Percentiles rank a stretch among this genome's conserved stretches.
Evolutionary conservation across 371 early-diverging fungal species (phyloP).

Genomic region (Modicella reniformis): DNA sequence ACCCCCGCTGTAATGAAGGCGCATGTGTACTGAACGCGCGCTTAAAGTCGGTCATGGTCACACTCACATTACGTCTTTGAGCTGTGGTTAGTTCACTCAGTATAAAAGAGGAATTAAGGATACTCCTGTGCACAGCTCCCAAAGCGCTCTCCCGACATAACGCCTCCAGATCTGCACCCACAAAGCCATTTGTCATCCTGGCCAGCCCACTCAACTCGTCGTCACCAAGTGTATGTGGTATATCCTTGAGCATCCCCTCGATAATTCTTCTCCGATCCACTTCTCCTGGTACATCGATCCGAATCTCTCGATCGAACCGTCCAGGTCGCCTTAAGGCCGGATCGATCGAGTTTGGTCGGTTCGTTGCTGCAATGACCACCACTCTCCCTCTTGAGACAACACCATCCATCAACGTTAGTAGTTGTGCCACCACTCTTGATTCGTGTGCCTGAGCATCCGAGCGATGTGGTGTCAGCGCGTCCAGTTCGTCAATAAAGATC

Average conservation of each 20-base stretch:
- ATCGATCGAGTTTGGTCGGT: constrained; percentile 97
- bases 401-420: constrained; percentile 98
- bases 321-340: constrained; percentile 98
- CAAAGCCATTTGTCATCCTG: constrained; percentile 92
- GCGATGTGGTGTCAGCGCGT: constrained; percentile 92
- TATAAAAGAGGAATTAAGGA: constrained; percentile 25
- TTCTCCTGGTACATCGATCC: constrained; percentile 82
- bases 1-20: constrained; percentile 74
- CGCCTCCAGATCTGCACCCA: constrained; percentile 95
- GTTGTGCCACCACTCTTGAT: constrained; percentile 94
- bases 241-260: constrained; percentile 58
- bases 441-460: constrained; percentile 81
- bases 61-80: constrained; percentile 14
- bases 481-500: constrained; percentile 99
- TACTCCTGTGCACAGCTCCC: constrained; percentile 64
- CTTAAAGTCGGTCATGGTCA: constrained; percentile 67
- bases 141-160: constrained; percentile 90
- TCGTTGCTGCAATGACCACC: constrained; percentile 97
- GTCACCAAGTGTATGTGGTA: constrained; percentile 60
- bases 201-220: constrained; percentile 70
- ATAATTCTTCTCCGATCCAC: constrained; percentile 73
- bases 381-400: constrained; percentile 70
- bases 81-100: neutral
- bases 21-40: constrained; percentile 70
- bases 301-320: constrained; percentile 94